These are phyloP conservation scores for Volutella citrinella DNA, from an alignment of 2,329 filamentous ascomycete species.

Conservation along the genomic window DNA sequence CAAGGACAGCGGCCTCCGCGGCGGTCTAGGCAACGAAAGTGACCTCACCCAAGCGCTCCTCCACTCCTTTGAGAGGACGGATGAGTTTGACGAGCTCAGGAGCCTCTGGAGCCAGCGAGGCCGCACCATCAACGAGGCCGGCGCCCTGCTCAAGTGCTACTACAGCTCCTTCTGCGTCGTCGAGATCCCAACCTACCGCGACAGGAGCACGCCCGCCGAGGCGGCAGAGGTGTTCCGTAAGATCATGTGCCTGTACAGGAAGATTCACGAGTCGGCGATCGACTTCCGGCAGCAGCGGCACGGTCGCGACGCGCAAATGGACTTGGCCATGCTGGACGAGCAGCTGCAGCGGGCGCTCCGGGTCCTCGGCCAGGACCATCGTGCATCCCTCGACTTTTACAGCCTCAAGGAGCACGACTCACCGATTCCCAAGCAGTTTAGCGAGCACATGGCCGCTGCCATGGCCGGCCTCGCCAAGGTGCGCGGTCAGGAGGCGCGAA, in stretches of 20 bases:
- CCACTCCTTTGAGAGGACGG: constrained; percentile 5
- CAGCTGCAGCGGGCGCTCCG: constrained; percentile 3
- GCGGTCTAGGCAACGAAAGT: no score
- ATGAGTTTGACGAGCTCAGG: background rate
- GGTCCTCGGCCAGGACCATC: constrained; percentile 5
- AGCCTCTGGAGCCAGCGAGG: constrained; percentile 1
- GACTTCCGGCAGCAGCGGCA: background rate
- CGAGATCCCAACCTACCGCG: background rate
- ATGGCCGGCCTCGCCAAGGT: constrained; percentile 1
- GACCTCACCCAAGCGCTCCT: background rate
- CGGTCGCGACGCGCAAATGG: background rate
- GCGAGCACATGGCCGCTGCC: constrained; percentile 6
- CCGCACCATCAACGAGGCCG: background rate
- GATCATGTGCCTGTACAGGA: constrained; percentile 3
- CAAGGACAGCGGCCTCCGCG: constrained; percentile 1
- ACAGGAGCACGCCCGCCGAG: background rate
- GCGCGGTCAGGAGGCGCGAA: background rate
- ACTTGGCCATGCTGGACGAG: constrained; percentile 5
- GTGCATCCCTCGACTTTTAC: constrained; percentile 6
- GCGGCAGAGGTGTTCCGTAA: background rate
- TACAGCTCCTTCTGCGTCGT: constrained; percentile 11
- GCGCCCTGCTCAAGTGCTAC: constrained; percentile 7
- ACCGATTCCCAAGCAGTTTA: constrained; percentile 1
- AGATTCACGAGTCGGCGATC: background rate
- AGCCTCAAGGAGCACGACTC: constrained; percentile 1